phyloP scores from a whole-genome alignment of 2,329 filamentous ascomycete genomes.

The Epichloe coenophiala region DNA sequence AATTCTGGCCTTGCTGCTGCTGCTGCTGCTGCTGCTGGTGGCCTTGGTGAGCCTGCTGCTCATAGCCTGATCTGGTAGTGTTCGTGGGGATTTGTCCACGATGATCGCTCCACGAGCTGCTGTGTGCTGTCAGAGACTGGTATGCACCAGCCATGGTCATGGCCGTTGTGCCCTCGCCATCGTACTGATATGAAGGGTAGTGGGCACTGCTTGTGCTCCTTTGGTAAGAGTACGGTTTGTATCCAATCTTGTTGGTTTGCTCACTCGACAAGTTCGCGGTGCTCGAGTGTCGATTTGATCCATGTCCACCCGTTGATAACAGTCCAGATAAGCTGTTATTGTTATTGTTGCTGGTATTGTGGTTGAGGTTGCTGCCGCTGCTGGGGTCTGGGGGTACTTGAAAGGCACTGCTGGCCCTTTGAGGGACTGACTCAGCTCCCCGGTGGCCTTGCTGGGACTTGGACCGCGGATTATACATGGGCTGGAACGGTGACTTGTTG shows the following conservation, averaged over 20 bases:
- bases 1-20: slow-evolving; percentile 1
- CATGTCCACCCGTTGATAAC: neutral
- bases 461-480: slow-evolving; percentile 12
- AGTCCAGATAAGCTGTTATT: neutral
- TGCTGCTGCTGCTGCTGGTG: neutral
- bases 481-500: slow-evolving; percentile 17
- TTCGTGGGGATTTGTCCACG: neutral
- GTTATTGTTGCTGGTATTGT: neutral
- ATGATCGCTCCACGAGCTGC: neutral
- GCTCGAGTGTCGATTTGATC: slow-evolving; percentile 3
- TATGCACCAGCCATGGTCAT: neutral
- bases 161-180: neutral
- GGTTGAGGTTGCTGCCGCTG: neutral
- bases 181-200: neutral
- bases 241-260: slow-evolving; percentile 10
- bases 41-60: neutral
- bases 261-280: slow-evolving; percentile 4
- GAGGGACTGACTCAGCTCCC: neutral
- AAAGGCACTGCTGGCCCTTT: slow-evolving; percentile 3
- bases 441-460: slow-evolving; percentile 22
- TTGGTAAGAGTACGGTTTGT: slow-evolving; percentile 23
- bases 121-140: neutral
- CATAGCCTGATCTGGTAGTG: neutral
- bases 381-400: slow-evolving; percentile 3
- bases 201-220: slow-evolving; percentile 3